These are phyloP conservation scores for Amniculicola lignicola DNA, from an alignment of 495 filamentous ascomycete species.

Conservation along the genomic window DNA sequence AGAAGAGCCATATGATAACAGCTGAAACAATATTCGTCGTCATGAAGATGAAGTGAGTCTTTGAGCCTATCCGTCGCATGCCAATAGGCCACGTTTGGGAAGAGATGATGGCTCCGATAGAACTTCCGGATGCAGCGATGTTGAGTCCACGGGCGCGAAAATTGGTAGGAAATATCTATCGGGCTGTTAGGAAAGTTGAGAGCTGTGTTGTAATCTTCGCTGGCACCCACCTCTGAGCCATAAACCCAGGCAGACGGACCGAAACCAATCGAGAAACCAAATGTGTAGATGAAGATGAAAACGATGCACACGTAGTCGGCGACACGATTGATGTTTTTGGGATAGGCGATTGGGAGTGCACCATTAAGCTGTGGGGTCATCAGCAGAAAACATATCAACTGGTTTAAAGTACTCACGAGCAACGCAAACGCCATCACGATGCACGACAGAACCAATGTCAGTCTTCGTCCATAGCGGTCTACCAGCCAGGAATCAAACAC, in stretches of 20 bases:
- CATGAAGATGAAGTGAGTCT: conserved; percentile 60
- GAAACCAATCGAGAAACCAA: conserved; percentile 57
- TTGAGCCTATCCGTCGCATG: conserved; percentile 51
- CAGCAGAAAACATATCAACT: no score
- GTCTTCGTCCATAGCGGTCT: conserved; percentile 46
- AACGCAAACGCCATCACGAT: conserved; percentile 49
- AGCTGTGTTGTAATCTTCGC: neutral
- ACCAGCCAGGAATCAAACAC: conserved; percentile 52
- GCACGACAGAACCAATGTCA: conserved; percentile 46
- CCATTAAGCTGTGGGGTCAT: conserved; percentile 56
- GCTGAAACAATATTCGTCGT: conserved; percentile 51
- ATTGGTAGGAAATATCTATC: conserved; percentile 52
- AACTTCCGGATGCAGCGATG: conserved; percentile 49
- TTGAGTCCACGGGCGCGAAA: conserved; percentile 52
- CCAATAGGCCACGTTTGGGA: conserved; percentile 54
- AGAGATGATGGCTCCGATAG: conserved; percentile 51
- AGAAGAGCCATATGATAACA: conserved; percentile 32
- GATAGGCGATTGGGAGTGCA: conserved; percentile 50
- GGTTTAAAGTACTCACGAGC: conserved; percentile 46
- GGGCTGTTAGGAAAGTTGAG: neutral
- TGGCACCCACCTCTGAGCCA: conserved; percentile 50
- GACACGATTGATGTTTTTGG: conserved; percentile 48
- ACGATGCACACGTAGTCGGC: conserved; percentile 54
- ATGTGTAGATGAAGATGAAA: conserved; percentile 57
- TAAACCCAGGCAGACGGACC: conserved; percentile 59